phyloP scores from a whole-genome alignment of 768 basidiomycete genomes.

The Tephrocybe sp. region DNA sequence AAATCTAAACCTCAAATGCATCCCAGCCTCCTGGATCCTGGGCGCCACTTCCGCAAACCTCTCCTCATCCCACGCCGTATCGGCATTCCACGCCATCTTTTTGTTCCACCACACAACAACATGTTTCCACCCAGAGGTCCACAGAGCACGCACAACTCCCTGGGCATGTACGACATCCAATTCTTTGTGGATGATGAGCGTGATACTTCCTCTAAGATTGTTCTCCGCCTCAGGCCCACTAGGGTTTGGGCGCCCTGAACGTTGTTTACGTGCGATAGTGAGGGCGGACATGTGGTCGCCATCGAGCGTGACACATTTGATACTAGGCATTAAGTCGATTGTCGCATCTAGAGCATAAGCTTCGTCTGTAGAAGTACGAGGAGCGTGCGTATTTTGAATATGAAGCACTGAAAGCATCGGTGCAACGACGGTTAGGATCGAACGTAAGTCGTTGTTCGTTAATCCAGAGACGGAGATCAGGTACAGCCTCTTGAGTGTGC shows the following conservation, averaged over 20 bases:
- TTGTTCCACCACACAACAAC: constrained; percentile 6
- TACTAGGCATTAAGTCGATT: background rate
- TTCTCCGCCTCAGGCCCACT: background rate
- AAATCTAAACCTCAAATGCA: constrained; percentile 3
- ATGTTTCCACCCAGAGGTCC: constrained; percentile 6
- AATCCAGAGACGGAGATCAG: constrained; percentile 2
- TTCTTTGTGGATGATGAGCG: constrained; percentile 1
- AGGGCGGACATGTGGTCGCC: constrained; percentile 5
- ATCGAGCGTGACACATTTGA: constrained; percentile 1
- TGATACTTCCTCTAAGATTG: background rate
- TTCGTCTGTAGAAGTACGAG: background rate
- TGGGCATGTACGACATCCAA: constrained; percentile 4
- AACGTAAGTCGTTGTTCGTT: background rate
- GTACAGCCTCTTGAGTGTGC: background rate
- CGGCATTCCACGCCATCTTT: constrained; percentile 6
- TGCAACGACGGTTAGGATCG: background rate
- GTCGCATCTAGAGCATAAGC: constrained; percentile 4
- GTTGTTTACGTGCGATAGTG: constrained; percentile 1
- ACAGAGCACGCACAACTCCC: background rate
- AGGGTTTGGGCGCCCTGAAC: background rate
- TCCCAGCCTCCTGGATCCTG: background rate
- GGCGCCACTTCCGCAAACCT: background rate
- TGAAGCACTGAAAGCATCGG: background rate
- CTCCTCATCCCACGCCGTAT: constrained; percentile 2
- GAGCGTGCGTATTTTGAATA: constrained; percentile 1